A percentile compares a stretch with the other conserved stretches of the same genome.
Evolutionary conservation across 345 rosid species (phyloP).

Genomic region (Durio zibethinus): DNA sequence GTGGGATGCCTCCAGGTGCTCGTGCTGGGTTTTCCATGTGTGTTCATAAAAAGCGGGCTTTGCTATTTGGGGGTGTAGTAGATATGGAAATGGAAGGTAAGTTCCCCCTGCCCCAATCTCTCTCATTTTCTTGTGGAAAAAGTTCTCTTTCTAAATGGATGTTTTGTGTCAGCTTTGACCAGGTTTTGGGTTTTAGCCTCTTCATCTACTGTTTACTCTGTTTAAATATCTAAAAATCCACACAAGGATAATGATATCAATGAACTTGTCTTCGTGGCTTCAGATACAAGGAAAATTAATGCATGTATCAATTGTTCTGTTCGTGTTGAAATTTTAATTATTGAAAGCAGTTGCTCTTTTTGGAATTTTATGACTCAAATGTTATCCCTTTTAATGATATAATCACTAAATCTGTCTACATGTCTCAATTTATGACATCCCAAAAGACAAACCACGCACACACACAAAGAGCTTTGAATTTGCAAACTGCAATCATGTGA

Average conservation of each 20-base stretch:
- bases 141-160: slow-evolving; percentile 1
- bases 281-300: neutral
- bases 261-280: neutral
- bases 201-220: neutral
- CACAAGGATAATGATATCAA: neutral
- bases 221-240: too few relatives aligned
- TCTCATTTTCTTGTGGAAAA: neutral
- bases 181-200: neutral
- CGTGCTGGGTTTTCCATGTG: slow-evolving; percentile 92
- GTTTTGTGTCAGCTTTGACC: slow-evolving; percentile 1
- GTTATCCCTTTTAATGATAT: neutral
- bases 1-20: slow-evolving; percentile 95
- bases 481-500: neutral
- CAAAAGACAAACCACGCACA: too few relatives aligned
- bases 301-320: neutral
- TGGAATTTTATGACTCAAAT: neutral
- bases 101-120: slow-evolving; percentile 13
- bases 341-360: neutral
- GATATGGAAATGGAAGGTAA: slow-evolving; percentile 95
- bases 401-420: neutral
- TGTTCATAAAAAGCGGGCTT: slow-evolving; percentile 93
- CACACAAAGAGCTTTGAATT: neutral
- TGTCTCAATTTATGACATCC: neutral
- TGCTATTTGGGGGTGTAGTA: slow-evolving; percentile 93
- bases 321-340: neutral